A percentile compares a stretch with the other conserved stretches of the same genome.
Evolutionary conservation across 2,329 filamentous ascomycete species (phyloP).

Genomic region (Trichoderma sp.): DNA sequence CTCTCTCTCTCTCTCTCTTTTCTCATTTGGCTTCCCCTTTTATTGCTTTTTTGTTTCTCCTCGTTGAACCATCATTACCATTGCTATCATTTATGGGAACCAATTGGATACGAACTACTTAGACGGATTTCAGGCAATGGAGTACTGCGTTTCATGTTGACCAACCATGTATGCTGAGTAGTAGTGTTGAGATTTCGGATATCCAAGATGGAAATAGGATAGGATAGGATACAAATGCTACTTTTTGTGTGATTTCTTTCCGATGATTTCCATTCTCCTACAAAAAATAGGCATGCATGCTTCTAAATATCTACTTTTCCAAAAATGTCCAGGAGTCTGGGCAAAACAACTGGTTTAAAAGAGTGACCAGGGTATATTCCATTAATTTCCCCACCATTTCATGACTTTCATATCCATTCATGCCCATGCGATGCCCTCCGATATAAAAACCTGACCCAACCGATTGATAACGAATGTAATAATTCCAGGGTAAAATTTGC

Average conservation of each 20-base stretch:
- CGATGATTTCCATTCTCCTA: no score
- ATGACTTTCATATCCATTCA: neutral
- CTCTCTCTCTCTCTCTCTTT: neutral
- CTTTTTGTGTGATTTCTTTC: neutral
- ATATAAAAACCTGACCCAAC: neutral
- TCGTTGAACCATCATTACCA: neutral
- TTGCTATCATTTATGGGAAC: neutral
- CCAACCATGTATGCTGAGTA: neutral
- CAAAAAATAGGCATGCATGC: no score
- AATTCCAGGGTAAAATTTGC: neutral
- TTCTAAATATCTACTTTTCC: neutral
- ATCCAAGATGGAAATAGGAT: neutral
- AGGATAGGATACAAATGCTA: neutral
- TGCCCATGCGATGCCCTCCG: neutral
- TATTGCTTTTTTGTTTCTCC: neutral
- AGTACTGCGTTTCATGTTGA: constrained; percentile 11
- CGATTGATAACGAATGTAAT: neutral
- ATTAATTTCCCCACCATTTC: neutral
- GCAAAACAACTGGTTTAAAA: neutral
- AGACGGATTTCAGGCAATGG: constrained; percentile 6
- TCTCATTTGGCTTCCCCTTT: neutral
- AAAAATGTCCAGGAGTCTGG: neutral
- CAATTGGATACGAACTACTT: constrained; percentile 13
- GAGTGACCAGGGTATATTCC: constrained; percentile 4
- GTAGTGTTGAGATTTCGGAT: neutral